Conservation (phyloP, 768 basidiomycete species). For the Leucosporidium scottii region DNA sequence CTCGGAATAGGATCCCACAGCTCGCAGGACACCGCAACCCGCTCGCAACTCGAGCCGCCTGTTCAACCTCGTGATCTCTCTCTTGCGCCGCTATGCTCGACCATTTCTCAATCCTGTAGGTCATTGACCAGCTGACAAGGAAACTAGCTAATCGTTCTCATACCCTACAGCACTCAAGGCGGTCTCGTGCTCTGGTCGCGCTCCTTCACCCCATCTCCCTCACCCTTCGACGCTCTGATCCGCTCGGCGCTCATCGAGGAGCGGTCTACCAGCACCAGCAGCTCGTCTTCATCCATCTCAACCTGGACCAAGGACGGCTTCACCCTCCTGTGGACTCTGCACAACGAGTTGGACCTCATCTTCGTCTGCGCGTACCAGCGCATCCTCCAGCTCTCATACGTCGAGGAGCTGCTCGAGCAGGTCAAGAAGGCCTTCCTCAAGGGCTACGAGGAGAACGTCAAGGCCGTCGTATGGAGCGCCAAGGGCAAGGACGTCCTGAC, state of each 20-base stretch:
- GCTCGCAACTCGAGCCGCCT: too few relatives aligned
- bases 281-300: slow-evolving; percentile 18
- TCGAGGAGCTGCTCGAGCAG: slow-evolving; percentile 74
- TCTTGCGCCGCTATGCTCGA: slow-evolving; percentile 45
- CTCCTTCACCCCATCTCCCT: slow-evolving; percentile 80
- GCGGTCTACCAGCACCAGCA: slow-evolving; percentile 47
- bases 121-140: slow-evolving; percentile 51
- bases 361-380: slow-evolving; percentile 98
- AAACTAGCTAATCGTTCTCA: neutral
- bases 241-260: slow-evolving; percentile 89
- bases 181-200: slow-evolving; percentile 91
- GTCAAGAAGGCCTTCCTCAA: slow-evolving; percentile 80
- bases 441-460: slow-evolving; percentile 74
- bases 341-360: slow-evolving; percentile 90
- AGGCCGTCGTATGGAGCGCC: slow-evolving; percentile 73
- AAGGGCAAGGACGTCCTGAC: slow-evolving; percentile 27
- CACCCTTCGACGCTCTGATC: slow-evolving; percentile 79
- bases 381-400: slow-evolving; percentile 87
- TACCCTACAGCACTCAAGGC: slow-evolving; percentile 48
- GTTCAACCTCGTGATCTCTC: too few relatives aligned
- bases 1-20: too few relatives aligned
- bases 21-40: too few relatives aligned
- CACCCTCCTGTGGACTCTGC: slow-evolving; percentile 86
- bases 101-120: slow-evolving; percentile 76
- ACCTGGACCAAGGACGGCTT: slow-evolving; percentile 86